These are phyloP conservation scores for Mycosphaerella arachidis DNA, from an alignment of 2,329 filamentous ascomycete species.

Conservation along the genomic window DNA sequence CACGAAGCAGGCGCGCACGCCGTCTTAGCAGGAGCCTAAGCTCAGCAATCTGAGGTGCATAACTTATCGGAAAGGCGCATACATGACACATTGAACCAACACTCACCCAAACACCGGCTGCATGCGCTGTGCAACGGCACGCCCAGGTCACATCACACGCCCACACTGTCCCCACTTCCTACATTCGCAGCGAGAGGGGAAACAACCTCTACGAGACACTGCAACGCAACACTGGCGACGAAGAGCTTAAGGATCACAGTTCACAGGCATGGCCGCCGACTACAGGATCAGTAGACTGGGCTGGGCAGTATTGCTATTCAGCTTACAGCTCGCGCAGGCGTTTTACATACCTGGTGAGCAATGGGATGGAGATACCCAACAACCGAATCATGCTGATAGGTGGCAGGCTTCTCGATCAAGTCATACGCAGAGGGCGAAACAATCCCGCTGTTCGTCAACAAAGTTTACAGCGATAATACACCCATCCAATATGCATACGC, in stretches of 20 bases:
- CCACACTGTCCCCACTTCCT: not conserved
- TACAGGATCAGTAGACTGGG: conserved; percentile 36
- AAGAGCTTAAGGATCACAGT: not conserved
- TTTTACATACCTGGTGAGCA: conserved; percentile 80
- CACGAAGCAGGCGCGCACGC: not conserved
- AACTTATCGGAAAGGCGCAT: not conserved
- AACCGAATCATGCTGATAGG: conserved; percentile 10
- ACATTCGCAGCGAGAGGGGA: not conserved
- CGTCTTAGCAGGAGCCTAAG: not conserved
- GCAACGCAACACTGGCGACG: not conserved
- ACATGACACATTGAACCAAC: not conserved
- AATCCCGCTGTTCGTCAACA: conserved; percentile 85
- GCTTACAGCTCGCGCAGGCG: conserved; percentile 53
- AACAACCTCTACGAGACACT: not conserved
- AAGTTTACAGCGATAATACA: conserved; percentile 83
- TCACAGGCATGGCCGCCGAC: conserved; percentile 34
- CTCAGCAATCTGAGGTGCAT: not conserved
- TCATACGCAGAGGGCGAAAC: conserved; percentile 71
- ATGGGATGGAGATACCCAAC: not conserved
- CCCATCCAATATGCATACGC: conserved; percentile 90
- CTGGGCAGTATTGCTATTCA: conserved; percentile 47
- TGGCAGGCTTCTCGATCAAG: conserved; percentile 72
- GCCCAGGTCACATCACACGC: not conserved
- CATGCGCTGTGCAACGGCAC: not conserved
- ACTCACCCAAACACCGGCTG: not conserved